phyloP scores from a whole-genome alignment of 805 yeast species.

The Scheffersomyces amazonensis region DNA sequence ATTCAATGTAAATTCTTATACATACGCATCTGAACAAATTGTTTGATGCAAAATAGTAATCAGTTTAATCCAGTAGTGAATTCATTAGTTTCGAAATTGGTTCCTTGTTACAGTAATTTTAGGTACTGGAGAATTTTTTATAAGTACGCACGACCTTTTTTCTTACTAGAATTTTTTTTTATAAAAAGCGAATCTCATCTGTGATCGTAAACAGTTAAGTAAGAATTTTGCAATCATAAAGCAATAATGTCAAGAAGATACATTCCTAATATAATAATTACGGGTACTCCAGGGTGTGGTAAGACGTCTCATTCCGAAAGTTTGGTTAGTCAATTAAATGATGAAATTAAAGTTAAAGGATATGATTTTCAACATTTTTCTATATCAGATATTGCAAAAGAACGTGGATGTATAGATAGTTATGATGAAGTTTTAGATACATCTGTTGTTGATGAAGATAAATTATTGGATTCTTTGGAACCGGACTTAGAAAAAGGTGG shows the following conservation, averaged over 20 bases:
- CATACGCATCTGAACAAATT: no score
- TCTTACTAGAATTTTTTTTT: constrained; percentile 4
- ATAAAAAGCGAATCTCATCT: constrained; percentile 3
- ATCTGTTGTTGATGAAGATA: constrained; percentile 90
- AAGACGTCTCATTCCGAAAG: constrained; percentile 73
- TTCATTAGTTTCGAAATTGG: no score
- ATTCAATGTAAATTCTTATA: no score
- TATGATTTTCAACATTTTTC: constrained; percentile 47
- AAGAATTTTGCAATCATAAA: neutral
- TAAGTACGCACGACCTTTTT: no score
- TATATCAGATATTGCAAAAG: constrained; percentile 80
- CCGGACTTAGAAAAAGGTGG: constrained; percentile 83
- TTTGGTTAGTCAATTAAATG: constrained; percentile 48
- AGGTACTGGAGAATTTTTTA: no score
- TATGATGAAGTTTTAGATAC: constrained; percentile 84
- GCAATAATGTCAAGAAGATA: constrained; percentile 28
- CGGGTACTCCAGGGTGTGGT: constrained; percentile 96
- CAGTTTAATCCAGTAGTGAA: no score
- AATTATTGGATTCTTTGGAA: constrained; percentile 76
- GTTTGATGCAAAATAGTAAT: no score
- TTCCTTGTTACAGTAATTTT: no score
- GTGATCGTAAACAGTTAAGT: neutral
- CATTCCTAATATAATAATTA: constrained; percentile 76
- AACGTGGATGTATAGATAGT: constrained; percentile 73
- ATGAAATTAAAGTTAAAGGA: constrained; percentile 10